A percentile compares a stretch with the other conserved stretches of the same genome.
These are phyloP conservation scores for Viridothelium virens DNA, from an alignment of 495 filamentous ascomycete genomes.

Conservation along the genomic window DNA sequence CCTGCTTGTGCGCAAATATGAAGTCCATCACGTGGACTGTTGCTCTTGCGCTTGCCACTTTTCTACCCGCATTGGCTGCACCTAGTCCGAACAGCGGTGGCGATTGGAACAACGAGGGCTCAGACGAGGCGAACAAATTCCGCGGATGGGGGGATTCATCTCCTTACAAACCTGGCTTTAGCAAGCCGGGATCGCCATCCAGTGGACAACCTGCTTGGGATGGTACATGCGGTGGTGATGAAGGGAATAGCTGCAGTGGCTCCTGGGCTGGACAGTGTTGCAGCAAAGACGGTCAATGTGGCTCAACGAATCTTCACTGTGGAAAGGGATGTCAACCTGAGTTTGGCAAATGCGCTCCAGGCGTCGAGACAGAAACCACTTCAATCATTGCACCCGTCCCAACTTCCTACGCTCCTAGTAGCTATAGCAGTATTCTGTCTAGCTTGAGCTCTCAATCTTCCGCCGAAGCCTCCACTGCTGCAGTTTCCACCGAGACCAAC, in stretches of 20 bases:
- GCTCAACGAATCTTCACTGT: conserved; percentile 22
- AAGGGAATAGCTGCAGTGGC: conserved; percentile 19
- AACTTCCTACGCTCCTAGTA: not conserved
- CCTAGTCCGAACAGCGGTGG: not conserved
- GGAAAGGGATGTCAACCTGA: conserved; percentile 22
- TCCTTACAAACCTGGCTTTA: not conserved
- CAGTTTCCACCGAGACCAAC: not conserved
- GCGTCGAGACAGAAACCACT: not conserved
- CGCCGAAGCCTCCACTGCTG: not conserved
- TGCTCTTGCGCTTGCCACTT: not conserved
- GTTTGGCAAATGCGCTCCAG: conserved; percentile 21
- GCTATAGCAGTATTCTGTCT: conserved; percentile 2
- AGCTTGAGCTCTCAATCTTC: conserved; percentile 7
- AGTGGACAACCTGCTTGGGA: conserved; percentile 9
- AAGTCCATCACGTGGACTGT: not conserved
- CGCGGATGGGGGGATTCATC: not conserved
- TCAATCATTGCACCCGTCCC: conserved; percentile 4
- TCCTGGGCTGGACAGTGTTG: conserved; percentile 20
- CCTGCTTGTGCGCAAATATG: not conserved
- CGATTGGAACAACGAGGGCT: conserved; percentile 1
- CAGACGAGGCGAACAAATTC: not conserved
- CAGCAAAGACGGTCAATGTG: conserved; percentile 18
- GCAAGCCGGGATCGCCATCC: not conserved
- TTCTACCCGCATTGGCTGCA: not conserved
- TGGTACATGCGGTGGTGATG: conserved; percentile 32